Percentiles rank a stretch among this genome's conserved stretches.
phyloP scores from a whole-genome alignment of 2,329 filamentous ascomycete genomes.

The Aureobasidium leucospermi region DNA sequence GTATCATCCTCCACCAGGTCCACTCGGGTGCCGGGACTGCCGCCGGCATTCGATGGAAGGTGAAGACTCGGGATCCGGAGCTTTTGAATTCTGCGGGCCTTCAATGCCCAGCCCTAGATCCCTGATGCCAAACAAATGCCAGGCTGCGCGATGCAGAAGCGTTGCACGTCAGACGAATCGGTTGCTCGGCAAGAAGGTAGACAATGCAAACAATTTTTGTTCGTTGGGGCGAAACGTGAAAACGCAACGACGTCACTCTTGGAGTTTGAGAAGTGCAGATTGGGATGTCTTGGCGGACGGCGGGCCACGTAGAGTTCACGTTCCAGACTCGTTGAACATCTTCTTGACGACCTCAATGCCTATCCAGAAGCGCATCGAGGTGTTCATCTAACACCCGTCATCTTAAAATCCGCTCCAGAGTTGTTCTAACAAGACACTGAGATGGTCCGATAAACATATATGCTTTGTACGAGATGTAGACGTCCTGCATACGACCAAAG shows the following conservation, averaged over 20 bases:
- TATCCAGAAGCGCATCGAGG: not conserved
- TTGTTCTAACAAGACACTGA: not conserved
- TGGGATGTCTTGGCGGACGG: not conserved
- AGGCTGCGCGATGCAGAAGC: not conserved
- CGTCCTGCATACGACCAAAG: not conserved
- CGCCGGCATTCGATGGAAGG: not conserved
- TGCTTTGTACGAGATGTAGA: not conserved
- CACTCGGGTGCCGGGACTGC: not conserved
- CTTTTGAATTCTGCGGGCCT: not conserved
- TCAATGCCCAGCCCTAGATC: not conserved
- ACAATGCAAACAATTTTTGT: not conserved
- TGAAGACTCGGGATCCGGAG: not conserved
- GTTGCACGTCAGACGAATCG: constrained; percentile 2
- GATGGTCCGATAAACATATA: too few species aligned
- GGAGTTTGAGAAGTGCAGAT: not conserved
- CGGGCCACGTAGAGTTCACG: constrained; percentile 1
- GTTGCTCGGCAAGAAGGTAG: constrained; percentile 9
- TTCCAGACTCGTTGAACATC: not conserved
- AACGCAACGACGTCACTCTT: not conserved
- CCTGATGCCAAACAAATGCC: not conserved
- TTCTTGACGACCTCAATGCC: not conserved
- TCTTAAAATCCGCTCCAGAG: too few species aligned
- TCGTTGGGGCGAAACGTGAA: constrained; percentile 1
- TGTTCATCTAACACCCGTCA: too few species aligned
- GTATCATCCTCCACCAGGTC: not conserved